Evolutionary conservation across 306 rosid species (phyloP).

Genomic region (Senna tora): DNA sequence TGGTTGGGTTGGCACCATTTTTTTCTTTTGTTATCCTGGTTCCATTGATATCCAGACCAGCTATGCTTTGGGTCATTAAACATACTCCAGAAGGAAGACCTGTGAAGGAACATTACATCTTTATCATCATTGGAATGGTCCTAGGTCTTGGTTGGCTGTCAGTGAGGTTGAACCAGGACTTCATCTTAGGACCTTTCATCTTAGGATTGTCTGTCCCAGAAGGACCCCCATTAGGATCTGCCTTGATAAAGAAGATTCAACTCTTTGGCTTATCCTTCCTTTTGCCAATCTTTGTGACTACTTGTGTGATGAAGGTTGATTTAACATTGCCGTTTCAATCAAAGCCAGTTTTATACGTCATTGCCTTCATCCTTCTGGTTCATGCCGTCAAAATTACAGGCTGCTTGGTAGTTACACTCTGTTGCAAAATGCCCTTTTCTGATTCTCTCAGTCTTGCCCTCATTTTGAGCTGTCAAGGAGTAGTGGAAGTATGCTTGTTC

Average conservation of each 20-base stretch:
- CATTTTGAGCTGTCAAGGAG: constrained; percentile 55
- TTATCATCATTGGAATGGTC: constrained; percentile 5
- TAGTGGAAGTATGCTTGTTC: constrained; percentile 41
- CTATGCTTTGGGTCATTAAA: constrained; percentile 37
- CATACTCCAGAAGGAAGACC: constrained; percentile 43
- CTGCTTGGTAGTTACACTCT: constrained; percentile 13
- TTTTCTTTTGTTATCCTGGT: not conserved
- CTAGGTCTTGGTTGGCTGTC: constrained; percentile 17
- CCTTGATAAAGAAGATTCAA: constrained; percentile 41
- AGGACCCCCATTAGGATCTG: constrained; percentile 51
- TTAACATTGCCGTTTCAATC: not conserved
- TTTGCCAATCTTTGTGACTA: constrained; percentile 47
- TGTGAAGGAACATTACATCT: constrained; percentile 27
- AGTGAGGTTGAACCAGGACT: not conserved
- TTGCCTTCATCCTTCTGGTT: not conserved
- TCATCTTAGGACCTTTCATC: constrained; percentile 43
- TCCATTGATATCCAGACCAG: constrained; percentile 24
- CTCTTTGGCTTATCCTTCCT: constrained; percentile 29
- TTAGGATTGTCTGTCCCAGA: constrained; percentile 52
- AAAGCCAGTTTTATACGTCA: not conserved
- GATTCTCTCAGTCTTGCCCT: constrained; percentile 52
- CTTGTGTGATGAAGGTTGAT: constrained; percentile 39
- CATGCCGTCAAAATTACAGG: constrained; percentile 34
- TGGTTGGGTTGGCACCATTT: not conserved
- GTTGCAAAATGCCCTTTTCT: constrained; percentile 43